Evolutionary conservation across 169 alveolate genomes (phyloP), one percentile per base, ranked within the genome.

Genomic region (Plasmodium gaboni): DNA sequence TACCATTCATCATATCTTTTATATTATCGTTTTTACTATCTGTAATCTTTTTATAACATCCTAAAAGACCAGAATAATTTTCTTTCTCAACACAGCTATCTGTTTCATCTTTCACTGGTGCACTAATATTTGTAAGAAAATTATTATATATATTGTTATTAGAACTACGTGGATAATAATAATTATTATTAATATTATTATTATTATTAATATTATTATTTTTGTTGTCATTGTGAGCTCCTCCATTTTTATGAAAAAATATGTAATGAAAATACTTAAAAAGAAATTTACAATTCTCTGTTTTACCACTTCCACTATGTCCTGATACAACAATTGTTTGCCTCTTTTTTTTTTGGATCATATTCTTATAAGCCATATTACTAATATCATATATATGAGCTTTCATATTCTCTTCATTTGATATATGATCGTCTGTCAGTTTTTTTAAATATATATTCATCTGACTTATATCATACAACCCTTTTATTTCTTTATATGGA

Each of bases 251-350:
- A 76, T 89, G 65, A 61, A 92, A 88, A 88, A 92, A 88, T 72
- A 92, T 92, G 78, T 92, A 69, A 61, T 92, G 86, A 64, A 88
- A 86, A 95, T 97, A 28, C 97, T 97, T 83, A 94, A 94, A 87
- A 9, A 92, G 91, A 53, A 87, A 91, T 80, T 97, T 97, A 2
- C 98, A 96, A 73, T 97, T 98, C 95, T 98, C 99, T 1, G 99
- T 98, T 94, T 99, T 99, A 7, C 99, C 99, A 9, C 99, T 99
- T 0, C 99, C 99, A 67, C 99, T 96, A 91, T 99, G 99, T 7
- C 99, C 99, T 4, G 99, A 96, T 65, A 99, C 99, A 48, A 99
- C 97, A 38, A 99, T 96, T 12, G 99, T 96, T 88, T 99, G 99
- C 53, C 93, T 80, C 59, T 70, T 83, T 24, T 61, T 76, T 51